Percentiles rank a stretch among this genome's conserved stretches.
These are phyloP conservation scores for Actinomucor elegans DNA, from an alignment of 371 early-diverging fungal genomes.

Conservation along the genomic window DNA sequence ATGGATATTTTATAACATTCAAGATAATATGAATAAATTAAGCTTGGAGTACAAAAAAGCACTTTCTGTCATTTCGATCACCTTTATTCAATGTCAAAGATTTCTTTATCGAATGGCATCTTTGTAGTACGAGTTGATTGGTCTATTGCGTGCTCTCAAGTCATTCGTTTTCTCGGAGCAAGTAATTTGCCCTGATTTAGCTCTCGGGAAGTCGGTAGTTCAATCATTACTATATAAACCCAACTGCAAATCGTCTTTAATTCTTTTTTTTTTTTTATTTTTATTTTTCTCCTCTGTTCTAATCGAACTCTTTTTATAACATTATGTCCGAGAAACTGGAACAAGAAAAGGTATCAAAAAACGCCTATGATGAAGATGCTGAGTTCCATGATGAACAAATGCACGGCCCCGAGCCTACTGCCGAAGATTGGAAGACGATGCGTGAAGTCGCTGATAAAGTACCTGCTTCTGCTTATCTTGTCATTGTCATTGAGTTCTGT, in stretches of 20 bases:
- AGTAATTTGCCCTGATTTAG: constrained; percentile 1
- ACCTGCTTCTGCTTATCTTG: constrained; percentile 44
- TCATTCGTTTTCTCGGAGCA: neutral
- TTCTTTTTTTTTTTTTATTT: constrained; percentile 2
- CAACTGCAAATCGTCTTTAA: neutral
- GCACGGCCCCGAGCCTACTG: constrained; percentile 39
- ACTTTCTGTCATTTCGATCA: too few relatives aligned
- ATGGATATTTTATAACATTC: neutral
- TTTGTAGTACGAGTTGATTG: neutral
- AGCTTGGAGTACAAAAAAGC: too few relatives aligned
- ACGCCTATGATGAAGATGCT: constrained; percentile 2
- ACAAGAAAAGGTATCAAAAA: constrained; percentile 7
- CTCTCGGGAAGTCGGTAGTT: constrained; percentile 1
- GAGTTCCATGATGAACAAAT: constrained; percentile 11
- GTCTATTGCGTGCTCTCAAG: neutral
- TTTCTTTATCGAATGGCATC: constrained; percentile 14
- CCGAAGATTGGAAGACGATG: constrained; percentile 39
- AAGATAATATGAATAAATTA: neutral
- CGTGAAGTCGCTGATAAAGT: constrained; percentile 41
- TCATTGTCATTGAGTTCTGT: constrained; percentile 49
- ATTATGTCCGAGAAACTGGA: constrained; percentile 21
- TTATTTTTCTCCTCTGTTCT: neutral
- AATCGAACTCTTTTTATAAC: neutral
- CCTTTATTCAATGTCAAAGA: too few relatives aligned
- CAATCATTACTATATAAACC: neutral